These are phyloP conservation scores for Neocatenulostroma microsporum DNA, from an alignment of 2,329 filamentous ascomycete species.

Conservation along the genomic window DNA sequence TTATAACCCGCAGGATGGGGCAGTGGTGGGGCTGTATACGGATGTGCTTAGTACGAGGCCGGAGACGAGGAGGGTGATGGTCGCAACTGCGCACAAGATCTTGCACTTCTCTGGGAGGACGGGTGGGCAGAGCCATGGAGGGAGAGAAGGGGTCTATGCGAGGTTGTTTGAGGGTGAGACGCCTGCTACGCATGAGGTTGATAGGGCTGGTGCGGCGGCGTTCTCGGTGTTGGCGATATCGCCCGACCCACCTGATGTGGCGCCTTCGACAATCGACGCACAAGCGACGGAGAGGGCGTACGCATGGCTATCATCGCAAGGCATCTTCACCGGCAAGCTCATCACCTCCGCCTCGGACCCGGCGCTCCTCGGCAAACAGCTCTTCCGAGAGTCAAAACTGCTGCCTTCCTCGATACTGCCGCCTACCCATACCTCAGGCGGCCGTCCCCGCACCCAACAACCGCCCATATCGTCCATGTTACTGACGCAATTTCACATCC, in stretches of 20 bases:
- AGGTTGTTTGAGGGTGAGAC: conserved; percentile 82
- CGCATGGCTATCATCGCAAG: conserved; percentile 84
- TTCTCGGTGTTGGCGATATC: conserved; percentile 66
- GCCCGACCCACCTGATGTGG: conserved; percentile 56
- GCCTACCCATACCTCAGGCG: conserved; percentile 56
- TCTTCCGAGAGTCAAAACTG: conserved; percentile 73
- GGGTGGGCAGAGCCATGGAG: conserved; percentile 64
- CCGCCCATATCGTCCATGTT: conserved; percentile 73
- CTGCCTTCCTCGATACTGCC: conserved; percentile 67
- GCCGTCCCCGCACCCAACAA: conserved; percentile 56
- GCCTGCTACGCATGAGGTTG: conserved; percentile 66
- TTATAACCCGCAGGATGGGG: conserved; percentile 72
- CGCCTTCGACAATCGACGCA: conserved; percentile 21
- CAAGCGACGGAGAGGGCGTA: conserved; percentile 57
- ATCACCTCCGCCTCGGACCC: conserved; percentile 49
- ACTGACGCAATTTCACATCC: conserved; percentile 87
- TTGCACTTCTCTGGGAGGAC: conserved; percentile 75
- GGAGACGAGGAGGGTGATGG: conserved; percentile 68
- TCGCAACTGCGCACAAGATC: conserved; percentile 69
- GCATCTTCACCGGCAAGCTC: conserved; percentile 79
- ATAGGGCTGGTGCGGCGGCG: conserved; percentile 50
- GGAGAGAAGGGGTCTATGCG: conserved; percentile 76
- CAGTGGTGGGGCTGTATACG: conserved; percentile 78
- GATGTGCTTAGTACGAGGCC: conserved; percentile 61
- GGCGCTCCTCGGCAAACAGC: conserved; percentile 60